Percentiles rank a stretch among this genome's conserved stretches.
Conservation (phyloP, 257 asterid genomes). For the Avicennia marina region DNA sequence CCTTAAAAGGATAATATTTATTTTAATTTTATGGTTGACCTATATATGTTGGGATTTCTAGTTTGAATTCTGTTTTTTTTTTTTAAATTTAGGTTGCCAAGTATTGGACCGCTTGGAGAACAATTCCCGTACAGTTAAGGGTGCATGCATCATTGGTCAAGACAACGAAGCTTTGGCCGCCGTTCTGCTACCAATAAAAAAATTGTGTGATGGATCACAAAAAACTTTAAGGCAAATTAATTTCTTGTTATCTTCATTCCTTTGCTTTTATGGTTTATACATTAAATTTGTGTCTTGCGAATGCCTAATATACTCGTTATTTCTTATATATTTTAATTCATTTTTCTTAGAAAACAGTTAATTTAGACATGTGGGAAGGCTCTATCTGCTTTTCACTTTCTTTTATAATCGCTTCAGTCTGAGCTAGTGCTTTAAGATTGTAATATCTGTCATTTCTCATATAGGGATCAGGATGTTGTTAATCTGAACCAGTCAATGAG, state of each 20-base stretch:
- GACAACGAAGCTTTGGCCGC: slow-evolving; percentile 81
- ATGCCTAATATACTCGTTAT: not conserved
- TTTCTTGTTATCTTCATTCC: not conserved
- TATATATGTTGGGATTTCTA: not conserved
- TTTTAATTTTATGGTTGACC: not conserved
- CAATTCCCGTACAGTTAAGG: slow-evolving; percentile 79
- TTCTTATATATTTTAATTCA: not conserved
- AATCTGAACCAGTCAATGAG: slow-evolving; percentile 72
- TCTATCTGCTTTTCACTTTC: not conserved
- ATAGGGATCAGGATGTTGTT: slow-evolving; percentile 67
- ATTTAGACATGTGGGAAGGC: too few relatives aligned
- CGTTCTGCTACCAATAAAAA: slow-evolving; percentile 67
- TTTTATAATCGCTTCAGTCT: not conserved
- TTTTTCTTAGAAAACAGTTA: not conserved
- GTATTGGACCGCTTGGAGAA: slow-evolving; percentile 80
- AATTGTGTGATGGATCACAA: slow-evolving; percentile 44
- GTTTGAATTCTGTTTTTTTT: slow-evolving; percentile 9
- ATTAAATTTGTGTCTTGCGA: slow-evolving; percentile 1
- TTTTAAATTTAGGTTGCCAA: slow-evolving; percentile 54
- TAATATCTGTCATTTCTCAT: slow-evolving; percentile 18
- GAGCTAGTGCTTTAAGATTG: not conserved
- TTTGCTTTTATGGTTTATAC: slow-evolving; percentile 2
- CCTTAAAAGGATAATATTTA: not conserved
- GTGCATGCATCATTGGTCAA: slow-evolving; percentile 82
- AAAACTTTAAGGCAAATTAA: slow-evolving; percentile 51